Base-by-base conservation (phyloP, 768 basidiomycete species). In the Boletus speciosus region DNA sequence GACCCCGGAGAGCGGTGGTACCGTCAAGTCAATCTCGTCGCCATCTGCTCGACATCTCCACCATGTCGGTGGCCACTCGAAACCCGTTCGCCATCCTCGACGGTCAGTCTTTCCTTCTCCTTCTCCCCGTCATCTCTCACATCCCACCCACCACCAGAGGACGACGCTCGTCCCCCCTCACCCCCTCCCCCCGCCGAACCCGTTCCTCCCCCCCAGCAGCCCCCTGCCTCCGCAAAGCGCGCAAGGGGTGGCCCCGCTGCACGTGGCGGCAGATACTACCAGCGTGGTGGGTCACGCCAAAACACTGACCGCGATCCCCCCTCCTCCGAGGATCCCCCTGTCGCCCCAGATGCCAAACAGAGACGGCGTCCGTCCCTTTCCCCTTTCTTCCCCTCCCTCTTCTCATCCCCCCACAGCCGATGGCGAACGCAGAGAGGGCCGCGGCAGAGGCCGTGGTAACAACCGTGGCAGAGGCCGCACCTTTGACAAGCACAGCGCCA, bases 51-150 rank as follows among this genome's bases (percentile, higher is more conserved):
- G 31, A 9, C 31, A 32, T 46, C 16, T 50, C 57, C 62, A 73
- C 68, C 58, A 91, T 93, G 89, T 90, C 90, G 88, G 89, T 92
- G 83, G 90, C 86, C 77, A 84, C 84, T 70, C 84, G 76, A 82
- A 92, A 91, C 77, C 85, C 86, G 62, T 93, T 92, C 77, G 83
- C 89, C 73, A 66, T 91, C 75, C 78, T 92, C 73, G 84, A 86
- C 71, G 86, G 89, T 90, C 61, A 56, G 77, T 81, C 45, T 51
- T 54, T 59, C 32, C 16, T 44, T 25, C 47, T 34, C 14, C 23
- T 27, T 36, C 15, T 34, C n/a, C 34, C 6, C 21, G 8, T 15
- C 10, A 1, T 12, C 56, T n/a, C 42, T 59, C 54, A 54, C 10
- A 16, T 16, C 46, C 23, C 2, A 16, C 11, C 27, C 16, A 11